A percentile compares a stretch with the other conserved stretches of the same genome.
These are phyloP conservation scores for Trichoderma koningiopsis DNA, from an alignment of 2,329 filamentous ascomycete genomes.

Conservation along the genomic window DNA sequence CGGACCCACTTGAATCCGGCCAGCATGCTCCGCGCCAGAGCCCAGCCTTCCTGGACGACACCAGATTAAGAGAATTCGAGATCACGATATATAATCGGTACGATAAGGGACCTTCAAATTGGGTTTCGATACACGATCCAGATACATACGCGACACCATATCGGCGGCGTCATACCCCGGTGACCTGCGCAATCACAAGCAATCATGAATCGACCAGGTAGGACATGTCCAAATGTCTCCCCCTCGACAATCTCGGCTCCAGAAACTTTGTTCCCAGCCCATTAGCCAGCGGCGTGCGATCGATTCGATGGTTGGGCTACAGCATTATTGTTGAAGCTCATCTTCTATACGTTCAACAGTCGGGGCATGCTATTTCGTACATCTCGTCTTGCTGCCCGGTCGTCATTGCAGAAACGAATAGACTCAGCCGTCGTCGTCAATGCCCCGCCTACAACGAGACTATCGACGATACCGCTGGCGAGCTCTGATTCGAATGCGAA, in stretches of 20 bases:
- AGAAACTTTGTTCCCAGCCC: conserved; percentile 9
- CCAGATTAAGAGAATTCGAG: conserved; percentile 21
- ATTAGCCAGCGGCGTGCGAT: not conserved
- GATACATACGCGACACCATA: conserved; percentile 27
- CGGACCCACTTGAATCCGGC: conserved; percentile 46
- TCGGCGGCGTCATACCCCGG: conserved; percentile 23
- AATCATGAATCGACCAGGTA: conserved; percentile 65
- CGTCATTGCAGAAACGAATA: not conserved
- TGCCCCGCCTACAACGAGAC: conserved; percentile 21
- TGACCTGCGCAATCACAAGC: conserved; percentile 34
- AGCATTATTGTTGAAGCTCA: not conserved
- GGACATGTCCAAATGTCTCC: conserved; percentile 31
- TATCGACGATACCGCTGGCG: not conserved
- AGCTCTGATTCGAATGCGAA: not conserved
- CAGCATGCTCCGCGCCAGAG: conserved; percentile 33
- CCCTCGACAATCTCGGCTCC: conserved; percentile 23
- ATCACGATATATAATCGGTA: conserved; percentile 16
- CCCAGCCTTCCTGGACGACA: conserved; percentile 34
- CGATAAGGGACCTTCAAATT: conserved; percentile 25
- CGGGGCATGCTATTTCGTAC: not conserved
- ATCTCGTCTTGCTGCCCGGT: not conserved
- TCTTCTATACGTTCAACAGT: not conserved
- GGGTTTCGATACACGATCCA: conserved; percentile 28
- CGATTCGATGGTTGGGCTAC: not conserved
- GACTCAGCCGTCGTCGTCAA: conserved; percentile 1